phyloP scores from a whole-genome alignment of 441 rosid species.

The Erysimum pusillum region DNA sequence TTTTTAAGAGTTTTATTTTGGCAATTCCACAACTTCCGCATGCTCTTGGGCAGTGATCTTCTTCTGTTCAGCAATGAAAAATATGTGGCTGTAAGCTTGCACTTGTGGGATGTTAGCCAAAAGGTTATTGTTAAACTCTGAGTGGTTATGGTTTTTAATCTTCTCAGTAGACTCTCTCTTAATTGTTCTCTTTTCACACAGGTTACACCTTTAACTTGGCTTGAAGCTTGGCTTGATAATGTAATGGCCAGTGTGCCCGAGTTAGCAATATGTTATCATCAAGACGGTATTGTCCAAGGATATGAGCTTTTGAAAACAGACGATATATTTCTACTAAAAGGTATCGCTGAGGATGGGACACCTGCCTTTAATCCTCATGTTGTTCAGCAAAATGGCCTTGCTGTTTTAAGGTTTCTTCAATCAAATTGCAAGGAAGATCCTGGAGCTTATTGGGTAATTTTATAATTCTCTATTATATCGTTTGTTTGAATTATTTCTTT shows the following conservation, averaged over 20 bases:
- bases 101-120: slow-evolving; percentile 84
- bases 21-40: slow-evolving; percentile 97
- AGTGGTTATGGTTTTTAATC: slow-evolving; percentile 17
- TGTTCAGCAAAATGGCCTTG: slow-evolving; percentile 93
- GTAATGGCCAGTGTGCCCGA: slow-evolving; percentile 99
- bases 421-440: slow-evolving; percentile 97
- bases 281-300: slow-evolving; percentile 91
- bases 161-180: slow-evolving; percentile 4
- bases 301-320: slow-evolving; percentile 96
- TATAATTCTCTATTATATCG: slow-evolving; percentile 21
- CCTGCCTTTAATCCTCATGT: slow-evolving; percentile 97
- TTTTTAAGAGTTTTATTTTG: slow-evolving; percentile 87
- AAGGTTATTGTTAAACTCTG: slow-evolving; percentile 60
- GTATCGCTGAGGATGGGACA: slow-evolving; percentile 89
- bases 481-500: not conserved
- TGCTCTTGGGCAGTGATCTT: slow-evolving; percentile 95
- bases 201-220: slow-evolving; percentile 96
- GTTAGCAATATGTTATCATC: slow-evolving; percentile 94
- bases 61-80: slow-evolving; percentile 94
- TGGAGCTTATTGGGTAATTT: slow-evolving; percentile 91
- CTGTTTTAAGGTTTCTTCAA: slow-evolving; percentile 93
- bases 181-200: slow-evolving; percentile 40
- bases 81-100: slow-evolving; percentile 94
- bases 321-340: slow-evolving; percentile 86
- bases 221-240: slow-evolving; percentile 98